These are phyloP conservation scores for Aureobasidium sp. DNA, from an alignment of 2,329 filamentous ascomycete genomes.

Conservation along the genomic window DNA sequence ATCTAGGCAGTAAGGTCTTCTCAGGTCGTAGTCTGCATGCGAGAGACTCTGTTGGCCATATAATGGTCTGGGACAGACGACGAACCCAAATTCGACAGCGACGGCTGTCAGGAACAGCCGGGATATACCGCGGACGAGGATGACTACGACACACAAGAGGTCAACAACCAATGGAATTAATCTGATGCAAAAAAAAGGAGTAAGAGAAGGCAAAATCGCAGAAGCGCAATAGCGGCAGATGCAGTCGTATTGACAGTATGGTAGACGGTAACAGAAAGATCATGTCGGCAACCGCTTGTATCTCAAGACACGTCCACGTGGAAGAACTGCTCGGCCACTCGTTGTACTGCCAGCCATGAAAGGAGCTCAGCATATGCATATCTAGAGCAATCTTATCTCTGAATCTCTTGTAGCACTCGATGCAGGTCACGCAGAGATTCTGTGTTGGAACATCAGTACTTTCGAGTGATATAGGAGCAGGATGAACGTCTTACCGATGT, in stretches of 20 bases:
- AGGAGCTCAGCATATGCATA: conserved; percentile 1
- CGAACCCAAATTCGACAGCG: neutral
- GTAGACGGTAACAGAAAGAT: neutral
- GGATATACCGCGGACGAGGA: neutral
- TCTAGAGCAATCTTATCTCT: neutral
- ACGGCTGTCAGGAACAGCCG: neutral
- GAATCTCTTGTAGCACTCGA: neutral
- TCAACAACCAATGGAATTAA: neutral
- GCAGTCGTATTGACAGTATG: neutral
- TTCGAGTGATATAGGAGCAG: neutral
- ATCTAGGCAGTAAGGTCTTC: neutral
- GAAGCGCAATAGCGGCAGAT: neutral
- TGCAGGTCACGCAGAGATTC: neutral
- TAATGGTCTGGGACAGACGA: neutral
- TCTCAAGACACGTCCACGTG: neutral
- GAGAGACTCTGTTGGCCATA: neutral
- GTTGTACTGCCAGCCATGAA: conserved; percentile 1
- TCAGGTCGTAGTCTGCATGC: neutral
- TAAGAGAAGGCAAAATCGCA: neutral
- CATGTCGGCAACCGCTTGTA: neutral
- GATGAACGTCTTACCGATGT: neutral
- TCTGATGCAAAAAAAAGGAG: neutral
- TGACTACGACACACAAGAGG: conserved; percentile 4
- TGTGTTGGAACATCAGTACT: neutral
- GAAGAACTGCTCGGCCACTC: neutral